phyloP scores from a whole-genome alignment of 768 basidiomycete species.

The Tulasnella sp. region DNA sequence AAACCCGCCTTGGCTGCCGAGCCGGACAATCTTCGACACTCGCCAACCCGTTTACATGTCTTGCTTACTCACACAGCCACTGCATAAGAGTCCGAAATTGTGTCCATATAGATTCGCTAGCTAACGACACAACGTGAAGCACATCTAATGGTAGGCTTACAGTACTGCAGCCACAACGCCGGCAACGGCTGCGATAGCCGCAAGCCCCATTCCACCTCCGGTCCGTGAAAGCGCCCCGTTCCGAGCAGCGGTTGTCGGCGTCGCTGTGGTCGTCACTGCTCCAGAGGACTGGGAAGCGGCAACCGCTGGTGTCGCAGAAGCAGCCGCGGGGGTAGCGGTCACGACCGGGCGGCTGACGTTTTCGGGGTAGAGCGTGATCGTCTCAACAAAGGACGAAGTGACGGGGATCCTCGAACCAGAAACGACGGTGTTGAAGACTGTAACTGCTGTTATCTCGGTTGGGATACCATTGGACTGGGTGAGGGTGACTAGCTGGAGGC shows the following conservation, averaged over 20 bases:
- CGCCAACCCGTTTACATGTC: background rate
- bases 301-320: background rate
- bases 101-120: background rate
- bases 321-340: background rate
- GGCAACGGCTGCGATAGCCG: background rate
- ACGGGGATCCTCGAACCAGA: background rate
- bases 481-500: background rate
- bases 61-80: background rate
- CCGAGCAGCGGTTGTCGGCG: background rate
- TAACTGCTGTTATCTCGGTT: background rate
- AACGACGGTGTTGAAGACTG: background rate
- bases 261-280: background rate
- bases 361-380: background rate
- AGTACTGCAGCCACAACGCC: background rate
- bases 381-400: background rate
- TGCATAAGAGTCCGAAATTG: background rate
- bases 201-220: background rate
- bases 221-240: background rate
- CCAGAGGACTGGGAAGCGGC: background rate
- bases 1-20: too few species aligned
- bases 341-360: background rate
- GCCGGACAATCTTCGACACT: background rate
- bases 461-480: background rate
- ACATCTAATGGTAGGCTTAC: background rate
- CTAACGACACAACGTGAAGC: background rate